phyloP scores from a whole-genome alignment of 2,329 filamentous ascomycete genomes.

The Xylaria sp. region DNA sequence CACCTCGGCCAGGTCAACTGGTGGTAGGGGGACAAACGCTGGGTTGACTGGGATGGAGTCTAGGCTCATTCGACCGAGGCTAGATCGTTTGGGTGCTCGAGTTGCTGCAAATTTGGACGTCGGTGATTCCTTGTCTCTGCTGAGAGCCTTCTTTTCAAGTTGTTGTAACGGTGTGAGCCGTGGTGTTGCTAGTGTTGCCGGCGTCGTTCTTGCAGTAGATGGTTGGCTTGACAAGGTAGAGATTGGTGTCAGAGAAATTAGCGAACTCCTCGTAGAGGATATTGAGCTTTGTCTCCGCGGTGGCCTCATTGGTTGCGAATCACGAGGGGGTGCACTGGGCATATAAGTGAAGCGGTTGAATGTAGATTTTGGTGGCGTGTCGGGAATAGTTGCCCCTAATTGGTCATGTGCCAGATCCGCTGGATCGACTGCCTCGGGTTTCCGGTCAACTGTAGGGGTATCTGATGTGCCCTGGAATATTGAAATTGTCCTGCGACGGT shows the following conservation, averaged over 20 bases:
- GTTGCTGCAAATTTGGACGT: slow-evolving; percentile 43
- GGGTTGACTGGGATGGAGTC: slow-evolving; percentile 61
- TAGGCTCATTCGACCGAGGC: slow-evolving; percentile 46
- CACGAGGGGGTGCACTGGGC: slow-evolving; percentile 34
- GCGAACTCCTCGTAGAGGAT: slow-evolving; percentile 45
- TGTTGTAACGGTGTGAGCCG: slow-evolving; percentile 65
- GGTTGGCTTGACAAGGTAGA: slow-evolving; percentile 56
- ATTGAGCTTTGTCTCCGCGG: slow-evolving; percentile 37
- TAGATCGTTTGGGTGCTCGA: slow-evolving; percentile 41
- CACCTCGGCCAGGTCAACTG: slow-evolving; percentile 64
- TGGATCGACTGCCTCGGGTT: neutral
- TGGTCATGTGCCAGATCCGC: slow-evolving; percentile 8
- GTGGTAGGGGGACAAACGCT: slow-evolving; percentile 65
- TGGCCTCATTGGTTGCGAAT: slow-evolving; percentile 11
- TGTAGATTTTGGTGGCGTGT: slow-evolving; percentile 48
- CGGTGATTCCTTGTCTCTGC: slow-evolving; percentile 47
- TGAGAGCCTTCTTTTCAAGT: slow-evolving; percentile 60
- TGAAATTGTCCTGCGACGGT: slow-evolving; percentile 53
- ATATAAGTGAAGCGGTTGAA: slow-evolving; percentile 51
- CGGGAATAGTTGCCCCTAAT: slow-evolving; percentile 26
- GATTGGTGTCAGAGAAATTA: slow-evolving; percentile 50
- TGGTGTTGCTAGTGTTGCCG: slow-evolving; percentile 55
- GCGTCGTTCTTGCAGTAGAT: slow-evolving; percentile 58
- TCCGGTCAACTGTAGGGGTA: slow-evolving; percentile 41
- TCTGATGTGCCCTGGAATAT: slow-evolving; percentile 58